phyloP scores from a whole-genome alignment of 164 flowering plant species.

The Vitis rotundifolia region DNA sequence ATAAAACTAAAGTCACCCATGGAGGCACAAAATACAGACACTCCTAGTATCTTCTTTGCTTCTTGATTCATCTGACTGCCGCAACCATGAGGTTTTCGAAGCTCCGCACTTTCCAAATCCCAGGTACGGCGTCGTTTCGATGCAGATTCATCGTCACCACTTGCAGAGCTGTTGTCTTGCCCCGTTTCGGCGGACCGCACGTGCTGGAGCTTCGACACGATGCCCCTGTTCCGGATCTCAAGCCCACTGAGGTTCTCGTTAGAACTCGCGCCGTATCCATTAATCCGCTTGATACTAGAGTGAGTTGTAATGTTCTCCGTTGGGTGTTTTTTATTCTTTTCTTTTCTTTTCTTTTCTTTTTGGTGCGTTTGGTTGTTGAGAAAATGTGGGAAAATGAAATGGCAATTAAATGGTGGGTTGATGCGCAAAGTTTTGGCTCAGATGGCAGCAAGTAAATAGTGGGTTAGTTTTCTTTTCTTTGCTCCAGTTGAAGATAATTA shows the following conservation, averaged over 20 bases:
- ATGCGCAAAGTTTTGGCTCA: no score
- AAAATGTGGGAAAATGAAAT: neutral
- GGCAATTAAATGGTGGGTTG: no score
- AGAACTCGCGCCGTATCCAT: slow-evolving; percentile 88
- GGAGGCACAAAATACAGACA: no score
- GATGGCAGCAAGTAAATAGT: no score
- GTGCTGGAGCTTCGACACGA: slow-evolving; percentile 68
- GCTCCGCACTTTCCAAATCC: no score
- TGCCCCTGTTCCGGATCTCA: slow-evolving; percentile 72
- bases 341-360: slow-evolving; percentile 6
- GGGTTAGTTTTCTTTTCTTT: no score
- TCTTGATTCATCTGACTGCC: no score
- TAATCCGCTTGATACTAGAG: slow-evolving; percentile 89
- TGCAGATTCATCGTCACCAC: slow-evolving; percentile 44
- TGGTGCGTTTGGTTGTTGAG: neutral
- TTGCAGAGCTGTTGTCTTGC: slow-evolving; percentile 81
- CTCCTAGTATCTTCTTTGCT: no score
- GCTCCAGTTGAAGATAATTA: no score
- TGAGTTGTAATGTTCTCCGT: slow-evolving; percentile 16
- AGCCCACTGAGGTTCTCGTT: slow-evolving; percentile 82
- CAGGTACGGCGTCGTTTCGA: no score
- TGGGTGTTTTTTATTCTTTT: neutral
- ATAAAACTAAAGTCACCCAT: no score
- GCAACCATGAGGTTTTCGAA: no score
- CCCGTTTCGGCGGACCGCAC: slow-evolving; percentile 89